A percentile compares a stretch with the other conserved stretches of the same genome.
Evolutionary conservation across 108 stramenopile genomes (phyloP).

Genomic region (Cyclotella choctawhatcheeana): DNA sequence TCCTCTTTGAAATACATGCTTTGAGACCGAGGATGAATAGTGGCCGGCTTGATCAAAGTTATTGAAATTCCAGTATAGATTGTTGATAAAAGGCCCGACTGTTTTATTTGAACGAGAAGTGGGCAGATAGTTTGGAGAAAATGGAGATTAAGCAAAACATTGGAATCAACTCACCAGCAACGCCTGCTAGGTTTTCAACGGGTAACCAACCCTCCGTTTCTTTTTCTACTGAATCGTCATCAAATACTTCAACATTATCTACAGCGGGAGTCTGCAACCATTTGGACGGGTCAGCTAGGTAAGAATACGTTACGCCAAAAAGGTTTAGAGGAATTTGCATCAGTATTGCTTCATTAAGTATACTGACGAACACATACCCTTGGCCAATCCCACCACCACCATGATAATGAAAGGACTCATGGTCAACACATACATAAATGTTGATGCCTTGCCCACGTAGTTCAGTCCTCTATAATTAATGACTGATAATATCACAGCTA

Average conservation of each 20-base stretch:
- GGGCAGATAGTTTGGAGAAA: not conserved
- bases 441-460: constrained; percentile 84
- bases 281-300: constrained; percentile 46
- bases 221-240: constrained; percentile 39
- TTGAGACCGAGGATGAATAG: constrained; percentile 25
- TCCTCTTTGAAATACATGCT: constrained; percentile 80
- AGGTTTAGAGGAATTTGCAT: too few relatives aligned
- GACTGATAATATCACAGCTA: constrained; percentile 72
- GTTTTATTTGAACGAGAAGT: not conserved
- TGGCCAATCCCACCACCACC: constrained; percentile 65
- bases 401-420: constrained; percentile 93
- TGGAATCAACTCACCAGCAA: not conserved
- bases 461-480: constrained; percentile 89
- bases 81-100: constrained; percentile 81
- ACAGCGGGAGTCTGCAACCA: constrained; percentile 79
- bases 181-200: constrained; percentile 46
- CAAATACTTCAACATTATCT: constrained; percentile 39
- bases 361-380: constrained; percentile 60
- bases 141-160: not conserved
- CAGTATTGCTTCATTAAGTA: too few relatives aligned
- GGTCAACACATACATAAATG: constrained; percentile 81
- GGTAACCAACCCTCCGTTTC: constrained; percentile 5
- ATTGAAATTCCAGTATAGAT: constrained; percentile 96
- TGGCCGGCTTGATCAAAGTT: constrained; percentile 87
- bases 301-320: too few relatives aligned